Conservation (phyloP, 495 filamentous ascomycete species). For the Podospora pseudoanserina region DNA sequence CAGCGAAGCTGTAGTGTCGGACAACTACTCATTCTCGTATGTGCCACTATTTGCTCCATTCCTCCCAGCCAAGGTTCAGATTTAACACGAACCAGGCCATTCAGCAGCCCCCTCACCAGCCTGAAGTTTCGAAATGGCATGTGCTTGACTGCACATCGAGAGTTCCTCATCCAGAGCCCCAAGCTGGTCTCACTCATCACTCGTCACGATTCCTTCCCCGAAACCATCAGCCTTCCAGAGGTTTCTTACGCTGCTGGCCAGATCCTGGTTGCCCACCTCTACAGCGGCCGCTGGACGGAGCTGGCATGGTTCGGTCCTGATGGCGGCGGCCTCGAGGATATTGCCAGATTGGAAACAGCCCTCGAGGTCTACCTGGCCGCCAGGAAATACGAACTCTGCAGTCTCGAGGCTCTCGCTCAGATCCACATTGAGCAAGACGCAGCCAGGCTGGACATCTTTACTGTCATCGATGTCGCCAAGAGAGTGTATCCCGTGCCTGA, state of each 20-base stretch:
- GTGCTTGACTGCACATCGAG: slow-evolving; percentile 17
- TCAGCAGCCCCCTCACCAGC: slow-evolving; percentile 17
- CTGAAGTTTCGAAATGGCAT: slow-evolving; percentile 19
- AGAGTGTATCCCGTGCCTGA: slow-evolving; percentile 13
- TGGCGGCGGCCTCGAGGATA: background rate
- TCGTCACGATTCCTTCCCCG: slow-evolving; percentile 8
- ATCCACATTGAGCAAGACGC: slow-evolving; percentile 18
- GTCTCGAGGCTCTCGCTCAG: slow-evolving; percentile 19
- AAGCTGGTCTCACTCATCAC: slow-evolving; percentile 12
- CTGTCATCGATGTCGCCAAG: slow-evolving; percentile 23
- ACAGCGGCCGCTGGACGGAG: background rate
- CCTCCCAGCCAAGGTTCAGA: background rate
- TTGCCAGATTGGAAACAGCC: slow-evolving; percentile 10
- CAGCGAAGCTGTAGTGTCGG: background rate
- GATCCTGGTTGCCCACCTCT: slow-evolving; percentile 32
- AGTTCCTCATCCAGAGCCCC: slow-evolving; percentile 15
- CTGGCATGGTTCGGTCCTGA: background rate
- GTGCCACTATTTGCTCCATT: background rate
- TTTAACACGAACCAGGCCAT: slow-evolving; percentile 23
- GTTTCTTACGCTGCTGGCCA: slow-evolving; percentile 26
- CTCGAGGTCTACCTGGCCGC: slow-evolving; percentile 22
- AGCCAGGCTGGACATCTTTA: slow-evolving; percentile 12
- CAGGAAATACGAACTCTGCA: slow-evolving; percentile 11
- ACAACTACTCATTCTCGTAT: background rate
- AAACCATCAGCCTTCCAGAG: slow-evolving; percentile 5